Evolutionary conservation across 192 early-diverging fungal genomes (phyloP).

Genomic region (Geosiphon pyriformis): DNA sequence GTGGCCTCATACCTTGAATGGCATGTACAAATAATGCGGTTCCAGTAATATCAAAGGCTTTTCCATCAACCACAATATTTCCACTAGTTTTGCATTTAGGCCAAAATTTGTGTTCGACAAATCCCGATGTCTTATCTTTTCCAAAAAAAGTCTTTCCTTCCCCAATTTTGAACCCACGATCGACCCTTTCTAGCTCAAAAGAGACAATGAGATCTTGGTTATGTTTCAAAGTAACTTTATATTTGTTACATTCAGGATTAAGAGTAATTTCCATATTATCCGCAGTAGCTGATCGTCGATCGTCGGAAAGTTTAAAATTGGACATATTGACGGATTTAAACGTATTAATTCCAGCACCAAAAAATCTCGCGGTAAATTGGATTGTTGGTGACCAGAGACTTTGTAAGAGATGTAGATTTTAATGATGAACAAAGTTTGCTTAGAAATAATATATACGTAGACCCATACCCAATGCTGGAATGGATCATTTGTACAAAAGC

Average conservation of each 20-base stretch:
- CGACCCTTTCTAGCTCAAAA: constrained; percentile 61
- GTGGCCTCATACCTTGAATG: constrained; percentile 79
- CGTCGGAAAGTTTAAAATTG: constrained; percentile 63
- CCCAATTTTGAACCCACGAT: constrained; percentile 76
- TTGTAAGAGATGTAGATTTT: constrained; percentile 2
- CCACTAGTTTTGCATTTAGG: constrained; percentile 70
- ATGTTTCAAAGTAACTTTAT: constrained; percentile 50
- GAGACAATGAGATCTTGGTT: constrained; percentile 60
- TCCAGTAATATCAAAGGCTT: constrained; percentile 61
- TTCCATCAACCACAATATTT: constrained; percentile 66
- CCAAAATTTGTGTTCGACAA: constrained; percentile 78
- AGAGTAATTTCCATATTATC: constrained; percentile 67
- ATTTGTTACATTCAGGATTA: constrained; percentile 38
- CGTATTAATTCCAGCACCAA: constrained; percentile 65
- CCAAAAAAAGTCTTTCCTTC: constrained; percentile 77
- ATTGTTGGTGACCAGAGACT: constrained; percentile 51
- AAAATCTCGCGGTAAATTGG: constrained; percentile 71
- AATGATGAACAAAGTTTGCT: constrained; percentile 14
- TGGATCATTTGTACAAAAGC: constrained; percentile 90
- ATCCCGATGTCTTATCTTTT: constrained; percentile 45
- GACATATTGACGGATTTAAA: constrained; percentile 70
- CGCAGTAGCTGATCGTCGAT: constrained; percentile 70
- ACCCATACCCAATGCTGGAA: constrained; percentile 74
- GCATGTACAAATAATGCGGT: constrained; percentile 78
- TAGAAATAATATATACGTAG: too few relatives aligned